Base-by-base conservation (phyloP, 176 grass and related monocot genomes). In the Eremochloa ophiuroides region DNA sequence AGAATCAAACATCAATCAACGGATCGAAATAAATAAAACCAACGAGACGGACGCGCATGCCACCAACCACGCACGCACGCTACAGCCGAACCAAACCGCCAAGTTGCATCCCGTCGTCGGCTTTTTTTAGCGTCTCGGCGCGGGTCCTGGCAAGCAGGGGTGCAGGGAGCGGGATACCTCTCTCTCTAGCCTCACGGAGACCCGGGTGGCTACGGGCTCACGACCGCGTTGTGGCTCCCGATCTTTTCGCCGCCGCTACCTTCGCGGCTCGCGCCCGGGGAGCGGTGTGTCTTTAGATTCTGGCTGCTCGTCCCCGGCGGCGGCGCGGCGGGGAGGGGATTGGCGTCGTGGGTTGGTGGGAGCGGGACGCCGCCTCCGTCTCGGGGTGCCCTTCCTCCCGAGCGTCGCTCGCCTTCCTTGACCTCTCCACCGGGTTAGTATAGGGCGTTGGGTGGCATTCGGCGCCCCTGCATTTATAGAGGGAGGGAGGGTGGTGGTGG, bases 391-490 rank as follows among this genome's bases (percentile, higher is more conserved):
- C 77, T 26, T 60, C 50, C 70, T 50, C 17, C 51, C 33, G 53
- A 38, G 33, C 73, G 73, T 79, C 62, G 62, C 77, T 67, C 77
- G 62, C 76, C 67, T 85, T 38, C 55, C 86, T 35, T 66, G 25
- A 82, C 74, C 74, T 88, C 80, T 78, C 86, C 42, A 38, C 76
- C 62, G 25, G 39, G 34, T 8, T 72, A 71, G 69, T 85, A 56
- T 48, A 43, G 82, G 82, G 71, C 87, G 72, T 70, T 48, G 76
- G 69, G 42, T 13, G 40, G 73, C 73, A 29, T 27, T 11, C 51
- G n/a, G 73, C 38, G 51, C 37, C 17, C n/a, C 73, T 47, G 83
- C 78, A 89, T 89, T 89, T 89, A 85, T 89, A 89, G 78, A 78
- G 22, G 14, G 5, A 12, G 22, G 76, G n/a, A 8, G 13, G 28